Evolutionary conservation across 176 grass and related monocot species (phyloP).

Genomic region (Eleusine coracana): DNA sequence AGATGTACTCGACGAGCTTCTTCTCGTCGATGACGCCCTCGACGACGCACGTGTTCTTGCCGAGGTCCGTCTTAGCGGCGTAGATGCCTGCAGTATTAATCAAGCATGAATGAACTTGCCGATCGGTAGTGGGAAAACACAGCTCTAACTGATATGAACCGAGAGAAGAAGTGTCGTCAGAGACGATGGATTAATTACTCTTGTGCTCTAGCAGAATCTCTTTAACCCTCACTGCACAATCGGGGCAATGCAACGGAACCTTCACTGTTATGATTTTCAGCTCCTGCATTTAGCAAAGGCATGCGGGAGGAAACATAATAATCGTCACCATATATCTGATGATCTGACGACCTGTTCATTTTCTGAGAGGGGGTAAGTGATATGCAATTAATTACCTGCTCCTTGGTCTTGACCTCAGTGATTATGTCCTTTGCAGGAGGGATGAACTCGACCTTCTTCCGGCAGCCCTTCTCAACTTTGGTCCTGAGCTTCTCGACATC

Average conservation of each 20-base stretch:
- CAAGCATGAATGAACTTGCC: neutral
- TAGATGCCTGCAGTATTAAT: conserved; percentile 55
- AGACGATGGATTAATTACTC: conserved; percentile 52
- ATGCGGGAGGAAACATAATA: neutral
- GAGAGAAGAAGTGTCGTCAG: neutral
- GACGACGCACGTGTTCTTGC: conserved; percentile 59
- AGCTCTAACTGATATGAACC: neutral
- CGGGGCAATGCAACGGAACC: conserved; percentile 71
- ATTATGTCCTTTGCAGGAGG: conserved; percentile 41
- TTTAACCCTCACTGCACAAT: conserved; percentile 60
- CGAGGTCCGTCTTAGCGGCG: conserved; percentile 61
- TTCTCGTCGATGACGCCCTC: conserved; percentile 64
- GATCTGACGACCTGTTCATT: neutral
- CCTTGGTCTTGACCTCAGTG: conserved; percentile 57
- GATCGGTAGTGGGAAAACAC: neutral
- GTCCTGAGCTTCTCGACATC: conserved; percentile 63
- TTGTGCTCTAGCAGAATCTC: conserved; percentile 69
- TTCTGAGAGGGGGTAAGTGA: neutral
- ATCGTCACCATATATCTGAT: neutral
- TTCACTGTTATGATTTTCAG: conserved; percentile 62
- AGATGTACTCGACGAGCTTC: conserved; percentile 67
- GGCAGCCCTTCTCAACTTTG: conserved; percentile 61
- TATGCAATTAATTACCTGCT: conserved; percentile 43
- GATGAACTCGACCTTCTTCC: conserved; percentile 64
- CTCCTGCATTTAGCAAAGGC: conserved; percentile 27